Percentiles rank a stretch among this genome's conserved stretches.
Evolutionary conservation across 345 rosid species (phyloP).

Genomic region (Melastoma malabathricum): DNA sequence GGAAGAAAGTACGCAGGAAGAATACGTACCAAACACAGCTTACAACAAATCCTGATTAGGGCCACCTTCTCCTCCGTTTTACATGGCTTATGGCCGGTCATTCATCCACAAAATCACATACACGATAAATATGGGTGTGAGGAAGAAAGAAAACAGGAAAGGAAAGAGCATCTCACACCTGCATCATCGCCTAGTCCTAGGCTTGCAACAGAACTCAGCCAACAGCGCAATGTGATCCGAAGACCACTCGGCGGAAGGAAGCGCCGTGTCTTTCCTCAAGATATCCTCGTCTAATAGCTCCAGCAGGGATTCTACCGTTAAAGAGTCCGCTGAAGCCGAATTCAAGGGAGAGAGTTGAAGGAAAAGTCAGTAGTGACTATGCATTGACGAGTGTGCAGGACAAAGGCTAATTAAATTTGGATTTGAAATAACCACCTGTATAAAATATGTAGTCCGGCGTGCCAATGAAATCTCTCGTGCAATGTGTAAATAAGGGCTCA

Average conservation of each 20-base stretch:
- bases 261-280: conserved; percentile 92
- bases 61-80: not conserved
- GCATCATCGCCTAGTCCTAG: conserved; percentile 74
- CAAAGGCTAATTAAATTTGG: not conserved
- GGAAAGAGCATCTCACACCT: conserved; percentile 9
- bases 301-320: conserved; percentile 77
- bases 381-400: not conserved
- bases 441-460: conserved; percentile 91
- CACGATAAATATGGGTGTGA: too few species aligned
- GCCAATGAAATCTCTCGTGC: conserved; percentile 83
- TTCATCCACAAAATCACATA: not conserved
- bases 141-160: not conserved
- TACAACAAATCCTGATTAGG: not conserved
- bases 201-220: conserved; percentile 88
- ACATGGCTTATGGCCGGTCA: not conserved
- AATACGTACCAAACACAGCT: conserved; percentile 15
- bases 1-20: conserved; percentile 14
- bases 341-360: not conserved
- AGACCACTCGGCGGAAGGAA: conserved; percentile 99
- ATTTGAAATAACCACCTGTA: conserved; percentile 40
- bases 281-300: conserved; percentile 94
- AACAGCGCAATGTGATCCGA: conserved; percentile 93
- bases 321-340: conserved; percentile 62
- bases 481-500: conserved; percentile 90
- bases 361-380: not conserved